phyloP scores from a whole-genome alignment of 805 yeast species.

The Ascoidea asiatica region DNA sequence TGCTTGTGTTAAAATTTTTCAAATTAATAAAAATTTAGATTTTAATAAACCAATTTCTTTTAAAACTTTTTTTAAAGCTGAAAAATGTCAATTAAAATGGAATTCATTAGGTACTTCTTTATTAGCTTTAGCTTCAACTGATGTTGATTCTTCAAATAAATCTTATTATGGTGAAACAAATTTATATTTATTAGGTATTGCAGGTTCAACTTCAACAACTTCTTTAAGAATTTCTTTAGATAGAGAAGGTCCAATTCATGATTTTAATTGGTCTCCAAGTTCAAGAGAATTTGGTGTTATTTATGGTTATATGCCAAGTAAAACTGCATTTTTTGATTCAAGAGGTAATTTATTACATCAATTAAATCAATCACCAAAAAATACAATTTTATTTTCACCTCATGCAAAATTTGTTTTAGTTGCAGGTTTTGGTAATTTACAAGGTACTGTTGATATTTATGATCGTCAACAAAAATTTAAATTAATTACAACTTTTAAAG shows the following conservation, averaged over 20 bases:
- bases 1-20: slow-evolving; percentile 74
- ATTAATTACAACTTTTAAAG: slow-evolving; percentile 73
- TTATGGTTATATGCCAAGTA: slow-evolving; percentile 96
- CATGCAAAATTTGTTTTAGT: slow-evolving; percentile 83
- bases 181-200: slow-evolving; percentile 78
- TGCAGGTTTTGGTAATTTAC: slow-evolving; percentile 97
- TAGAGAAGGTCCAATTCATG: slow-evolving; percentile 95
- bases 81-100: slow-evolving; percentile 86
- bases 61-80: slow-evolving; percentile 91
- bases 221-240: slow-evolving; percentile 80
- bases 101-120: slow-evolving; percentile 88
- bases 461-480: slow-evolving; percentile 81
- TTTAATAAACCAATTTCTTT: slow-evolving; percentile 67
- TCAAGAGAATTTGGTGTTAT: slow-evolving; percentile 95
- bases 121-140: slow-evolving; percentile 87
- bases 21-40: slow-evolving; percentile 42
- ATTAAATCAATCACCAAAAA: slow-evolving; percentile 77
- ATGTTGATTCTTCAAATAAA: slow-evolving; percentile 87
- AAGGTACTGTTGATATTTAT: slow-evolving; percentile 89
- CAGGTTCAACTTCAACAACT: slow-evolving; percentile 84
- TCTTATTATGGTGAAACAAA: slow-evolving; percentile 96
- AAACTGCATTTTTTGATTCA: slow-evolving; percentile 86
- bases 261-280: slow-evolving; percentile 93
- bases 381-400: slow-evolving; percentile 85
- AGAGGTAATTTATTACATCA: slow-evolving; percentile 80